A percentile compares a stretch with the other conserved stretches of the same genome.
These are phyloP conservation scores for Alternaria sp. DNA, from an alignment of 2,329 filamentous ascomycete species.

Conservation along the genomic window DNA sequence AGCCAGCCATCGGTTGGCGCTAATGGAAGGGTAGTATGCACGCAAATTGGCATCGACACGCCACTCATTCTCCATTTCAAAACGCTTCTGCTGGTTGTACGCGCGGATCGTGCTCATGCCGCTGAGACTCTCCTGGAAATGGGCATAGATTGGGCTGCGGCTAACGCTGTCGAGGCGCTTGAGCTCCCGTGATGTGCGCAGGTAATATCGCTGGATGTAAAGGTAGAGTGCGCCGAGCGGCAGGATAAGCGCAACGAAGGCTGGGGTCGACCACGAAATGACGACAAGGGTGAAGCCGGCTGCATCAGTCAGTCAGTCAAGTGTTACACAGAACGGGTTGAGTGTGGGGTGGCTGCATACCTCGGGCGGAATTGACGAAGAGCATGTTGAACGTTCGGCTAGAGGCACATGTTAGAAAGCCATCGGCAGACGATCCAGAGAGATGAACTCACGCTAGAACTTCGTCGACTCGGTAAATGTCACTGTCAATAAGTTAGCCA, in stretches of 20 bases:
- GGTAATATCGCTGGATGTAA: slow-evolving; percentile 95
- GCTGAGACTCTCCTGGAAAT: slow-evolving; percentile 96
- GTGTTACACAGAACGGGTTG: slow-evolving; percentile 16
- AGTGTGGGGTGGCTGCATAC: slow-evolving; percentile 42
- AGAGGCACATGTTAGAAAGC: slow-evolving; percentile 33
- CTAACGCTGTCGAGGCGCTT: slow-evolving; percentile 96
- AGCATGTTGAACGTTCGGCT: slow-evolving; percentile 94
- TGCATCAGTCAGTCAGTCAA: slow-evolving; percentile 36
- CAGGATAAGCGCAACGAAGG: slow-evolving; percentile 79
- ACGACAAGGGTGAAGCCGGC: slow-evolving; percentile 81
- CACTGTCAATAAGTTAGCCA: slow-evolving; percentile 54
- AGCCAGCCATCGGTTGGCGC: slow-evolving; percentile 87
- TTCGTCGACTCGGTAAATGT: slow-evolving; percentile 85
- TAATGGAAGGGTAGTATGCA: slow-evolving; percentile 95
- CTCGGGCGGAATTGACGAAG: slow-evolving; percentile 57
- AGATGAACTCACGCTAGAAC: slow-evolving; percentile 70
- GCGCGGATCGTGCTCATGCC: slow-evolving; percentile 95
- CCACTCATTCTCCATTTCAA: slow-evolving; percentile 95
- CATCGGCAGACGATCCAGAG: neutral
- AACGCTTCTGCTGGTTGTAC: slow-evolving; percentile 86
- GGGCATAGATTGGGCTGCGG: slow-evolving; percentile 94
- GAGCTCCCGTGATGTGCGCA: slow-evolving; percentile 92
- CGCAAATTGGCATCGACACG: slow-evolving; percentile 92
- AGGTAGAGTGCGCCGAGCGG: slow-evolving; percentile 83
- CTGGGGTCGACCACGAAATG: slow-evolving; percentile 80